Evolutionary conservation across 202 grass and related monocot genomes (phyloP).

Genomic region (Elaeis oleifera): DNA sequence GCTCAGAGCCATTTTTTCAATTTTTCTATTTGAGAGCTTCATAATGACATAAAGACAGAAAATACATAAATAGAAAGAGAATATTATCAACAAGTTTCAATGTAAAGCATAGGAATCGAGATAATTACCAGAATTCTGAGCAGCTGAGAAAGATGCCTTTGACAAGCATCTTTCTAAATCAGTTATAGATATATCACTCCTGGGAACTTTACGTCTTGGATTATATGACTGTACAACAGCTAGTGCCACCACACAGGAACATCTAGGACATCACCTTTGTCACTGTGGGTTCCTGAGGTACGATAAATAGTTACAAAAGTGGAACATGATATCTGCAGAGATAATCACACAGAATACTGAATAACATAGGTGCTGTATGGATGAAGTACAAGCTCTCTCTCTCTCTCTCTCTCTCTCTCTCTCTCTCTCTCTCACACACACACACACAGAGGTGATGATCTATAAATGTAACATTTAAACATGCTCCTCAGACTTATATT

Average conservation of each 20-base stretch:
- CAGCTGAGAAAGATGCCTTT: conserved; percentile 66
- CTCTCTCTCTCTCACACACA: too few relatives aligned
- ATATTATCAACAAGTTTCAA: background rate
- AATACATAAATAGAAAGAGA: too few relatives aligned
- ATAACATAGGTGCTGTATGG: too few relatives aligned
- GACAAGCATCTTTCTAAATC: conserved; percentile 80
- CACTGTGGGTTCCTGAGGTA: conserved; percentile 44
- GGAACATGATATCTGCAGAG: background rate
- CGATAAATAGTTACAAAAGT: conserved; percentile 13
- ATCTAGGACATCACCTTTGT: conserved; percentile 21
- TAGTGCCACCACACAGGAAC: conserved; percentile 59
- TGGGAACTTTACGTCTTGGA: conserved; percentile 82
- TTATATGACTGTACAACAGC: conserved; percentile 85
- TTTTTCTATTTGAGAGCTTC: too few relatives aligned
- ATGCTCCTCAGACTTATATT: too few relatives aligned
- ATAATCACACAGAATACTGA: too few relatives aligned
- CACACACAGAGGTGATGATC: too few relatives aligned
- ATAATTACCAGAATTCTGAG: conserved; percentile 56
- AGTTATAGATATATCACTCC: conserved; percentile 60
- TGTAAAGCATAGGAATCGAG: background rate
- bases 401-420: too few relatives aligned
- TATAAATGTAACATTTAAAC: too few relatives aligned
- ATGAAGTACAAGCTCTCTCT: too few relatives aligned
- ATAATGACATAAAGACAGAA: too few relatives aligned
- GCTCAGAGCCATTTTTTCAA: too few relatives aligned